Evolutionary conservation across 257 asterid species (phyloP).

Genomic region (Rehmannia glutinosa): DNA sequence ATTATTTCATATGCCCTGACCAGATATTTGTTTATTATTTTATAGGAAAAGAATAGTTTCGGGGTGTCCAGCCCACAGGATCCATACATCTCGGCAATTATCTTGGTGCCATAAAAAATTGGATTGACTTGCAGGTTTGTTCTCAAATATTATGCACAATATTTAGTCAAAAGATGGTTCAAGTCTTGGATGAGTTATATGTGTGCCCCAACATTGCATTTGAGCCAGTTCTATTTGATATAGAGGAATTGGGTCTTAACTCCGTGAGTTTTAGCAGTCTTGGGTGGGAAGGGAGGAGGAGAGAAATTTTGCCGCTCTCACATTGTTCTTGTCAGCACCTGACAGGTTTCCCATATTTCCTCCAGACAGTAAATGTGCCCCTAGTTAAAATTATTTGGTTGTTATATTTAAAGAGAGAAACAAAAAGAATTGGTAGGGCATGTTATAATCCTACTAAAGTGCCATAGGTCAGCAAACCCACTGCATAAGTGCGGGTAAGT

Average conservation of each 20-base stretch:
- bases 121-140: constrained; percentile 86
- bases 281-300: constrained; percentile 1
- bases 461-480: neutral
- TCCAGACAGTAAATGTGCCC: constrained; percentile 4
- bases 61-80: constrained; percentile 99
- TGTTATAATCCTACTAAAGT: constrained; percentile 1
- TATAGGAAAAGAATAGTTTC: constrained; percentile 94
- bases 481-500: neutral
- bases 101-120: constrained; percentile 93
- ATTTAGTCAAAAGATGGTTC: constrained; percentile 4
- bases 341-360: constrained; percentile 6
- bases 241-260: neutral
- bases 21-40: constrained; percentile 7
- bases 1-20: constrained; percentile 1
- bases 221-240: neutral
- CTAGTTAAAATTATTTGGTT: neutral
- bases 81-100: constrained; percentile 93
- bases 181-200: neutral
- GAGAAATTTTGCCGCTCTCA: neutral
- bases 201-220: neutral
- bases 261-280: neutral
- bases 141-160: constrained; percentile 2
- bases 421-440: neutral
- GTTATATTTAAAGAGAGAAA: neutral
- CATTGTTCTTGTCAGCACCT: neutral